Percentiles rank a stretch among this genome's conserved stretches.
Evolutionary conservation across 768 basidiomycete genomes (phyloP).

Genomic region (Mycena maculata): DNA sequence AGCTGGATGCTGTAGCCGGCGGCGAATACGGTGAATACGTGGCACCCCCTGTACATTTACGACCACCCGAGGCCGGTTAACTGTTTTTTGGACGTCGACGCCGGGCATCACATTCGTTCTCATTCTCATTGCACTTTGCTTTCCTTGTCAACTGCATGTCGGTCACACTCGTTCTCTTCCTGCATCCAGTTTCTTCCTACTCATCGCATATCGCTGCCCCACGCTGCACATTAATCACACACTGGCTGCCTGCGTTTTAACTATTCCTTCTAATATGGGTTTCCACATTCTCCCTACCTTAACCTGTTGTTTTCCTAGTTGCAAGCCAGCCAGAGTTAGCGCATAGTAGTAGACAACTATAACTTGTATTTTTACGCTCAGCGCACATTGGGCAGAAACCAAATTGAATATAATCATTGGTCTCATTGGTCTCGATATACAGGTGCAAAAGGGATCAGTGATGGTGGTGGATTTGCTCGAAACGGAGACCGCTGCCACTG

Average conservation of each 20-base stretch:
- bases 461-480: slow-evolving; percentile 87
- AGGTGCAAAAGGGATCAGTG: slow-evolving; percentile 52
- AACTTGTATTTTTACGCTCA: slow-evolving; percentile 65
- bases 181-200: slow-evolving; percentile 30
- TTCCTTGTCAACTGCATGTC: slow-evolving; percentile 29
- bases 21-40: slow-evolving; percentile 71
- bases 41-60: slow-evolving; percentile 81
- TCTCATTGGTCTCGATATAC: slow-evolving; percentile 32
- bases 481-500: slow-evolving; percentile 81
- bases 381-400: slow-evolving; percentile 29
- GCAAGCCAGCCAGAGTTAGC: slow-evolving; percentile 59
- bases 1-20: slow-evolving; percentile 86
- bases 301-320: slow-evolving; percentile 48
- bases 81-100: slow-evolving; percentile 28
- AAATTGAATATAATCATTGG: slow-evolving; percentile 37
- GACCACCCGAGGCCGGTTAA: slow-evolving; percentile 60
- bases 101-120: slow-evolving; percentile 39
- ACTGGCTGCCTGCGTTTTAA: slow-evolving; percentile 26
- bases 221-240: slow-evolving; percentile 30
- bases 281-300: slow-evolving; percentile 30
- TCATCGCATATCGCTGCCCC: slow-evolving; percentile 30
- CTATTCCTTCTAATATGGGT: slow-evolving; percentile 30
- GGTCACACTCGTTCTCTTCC: slow-evolving; percentile 41
- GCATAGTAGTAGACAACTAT: slow-evolving; percentile 62
- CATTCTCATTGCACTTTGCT: slow-evolving; percentile 25